Conservation (phyloP, 352 stramenopile genomes). For the Globisporangium irregulare region DNA sequence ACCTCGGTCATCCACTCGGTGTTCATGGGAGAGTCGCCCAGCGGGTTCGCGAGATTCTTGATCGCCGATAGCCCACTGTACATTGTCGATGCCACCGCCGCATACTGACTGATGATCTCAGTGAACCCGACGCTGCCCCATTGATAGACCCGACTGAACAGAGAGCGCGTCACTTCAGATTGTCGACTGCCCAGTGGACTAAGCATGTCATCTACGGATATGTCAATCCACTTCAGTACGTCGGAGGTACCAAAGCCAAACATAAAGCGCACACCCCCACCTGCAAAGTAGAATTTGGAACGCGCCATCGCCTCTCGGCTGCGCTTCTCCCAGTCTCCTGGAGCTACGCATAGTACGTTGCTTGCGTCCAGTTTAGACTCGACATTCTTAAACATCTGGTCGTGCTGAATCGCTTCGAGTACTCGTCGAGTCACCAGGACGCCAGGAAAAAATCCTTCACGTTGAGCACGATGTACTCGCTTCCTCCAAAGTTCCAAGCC, state of each 20-base stretch:
- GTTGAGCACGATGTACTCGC: neutral
- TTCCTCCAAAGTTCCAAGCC: neutral
- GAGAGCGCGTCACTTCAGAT: neutral
- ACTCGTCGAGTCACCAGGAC: neutral
- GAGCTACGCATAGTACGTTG: neutral
- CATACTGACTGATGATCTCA: neutral
- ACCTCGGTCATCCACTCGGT: neutral
- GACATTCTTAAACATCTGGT: conserved; percentile 2
- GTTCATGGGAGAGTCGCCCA: neutral
- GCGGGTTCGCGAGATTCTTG: neutral
- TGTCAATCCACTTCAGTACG: neutral
- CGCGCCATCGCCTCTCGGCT: neutral
- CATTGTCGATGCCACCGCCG: neutral
- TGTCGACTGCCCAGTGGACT: neutral
- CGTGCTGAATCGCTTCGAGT: neutral
- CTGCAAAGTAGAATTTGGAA: neutral
- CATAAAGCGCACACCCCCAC: neutral
- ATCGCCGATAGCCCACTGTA: neutral
- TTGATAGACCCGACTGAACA: neutral
- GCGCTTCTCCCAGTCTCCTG: neutral
- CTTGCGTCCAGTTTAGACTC: neutral
- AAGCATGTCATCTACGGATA: neutral
- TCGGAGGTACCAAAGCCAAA: neutral
- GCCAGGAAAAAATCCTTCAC: neutral
- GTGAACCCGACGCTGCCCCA: neutral